Conservation (phyloP, 305 asterid species). For the Fraxinus ornus region DNA sequence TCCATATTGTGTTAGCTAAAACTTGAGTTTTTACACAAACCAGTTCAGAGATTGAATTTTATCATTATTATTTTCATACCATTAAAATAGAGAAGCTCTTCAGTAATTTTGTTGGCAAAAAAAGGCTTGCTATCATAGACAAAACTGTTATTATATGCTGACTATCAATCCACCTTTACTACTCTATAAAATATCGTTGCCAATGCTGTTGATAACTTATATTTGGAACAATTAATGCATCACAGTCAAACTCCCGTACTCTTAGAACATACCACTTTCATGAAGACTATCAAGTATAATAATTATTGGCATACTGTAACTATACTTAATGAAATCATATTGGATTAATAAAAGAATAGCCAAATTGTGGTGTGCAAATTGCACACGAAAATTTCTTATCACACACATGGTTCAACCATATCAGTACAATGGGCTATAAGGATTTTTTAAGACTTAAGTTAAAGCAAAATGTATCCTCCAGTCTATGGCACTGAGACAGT, state of each 20-base stretch:
- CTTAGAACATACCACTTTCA: neutral
- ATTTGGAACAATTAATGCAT: neutral
- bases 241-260: neutral
- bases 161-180: neutral
- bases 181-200: neutral
- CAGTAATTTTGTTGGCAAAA: neutral
- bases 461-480: neutral
- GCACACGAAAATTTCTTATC: neutral
- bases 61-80: neutral
- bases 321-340: neutral
- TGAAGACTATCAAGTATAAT: neutral
- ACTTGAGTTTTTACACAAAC: neutral
- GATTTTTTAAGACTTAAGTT: neutral
- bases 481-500: neutral
- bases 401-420: neutral
- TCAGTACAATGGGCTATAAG: neutral
- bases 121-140: neutral
- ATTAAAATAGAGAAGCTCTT: neutral
- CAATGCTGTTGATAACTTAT: neutral
- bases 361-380: neutral
- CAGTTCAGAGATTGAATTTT: neutral
- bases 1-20: neutral
- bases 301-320: neutral
- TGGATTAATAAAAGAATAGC: neutral
- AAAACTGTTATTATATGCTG: neutral